phyloP scores from a whole-genome alignment of 2,329 filamentous ascomycete species.

The Pseudocercospora crystallina region DNA sequence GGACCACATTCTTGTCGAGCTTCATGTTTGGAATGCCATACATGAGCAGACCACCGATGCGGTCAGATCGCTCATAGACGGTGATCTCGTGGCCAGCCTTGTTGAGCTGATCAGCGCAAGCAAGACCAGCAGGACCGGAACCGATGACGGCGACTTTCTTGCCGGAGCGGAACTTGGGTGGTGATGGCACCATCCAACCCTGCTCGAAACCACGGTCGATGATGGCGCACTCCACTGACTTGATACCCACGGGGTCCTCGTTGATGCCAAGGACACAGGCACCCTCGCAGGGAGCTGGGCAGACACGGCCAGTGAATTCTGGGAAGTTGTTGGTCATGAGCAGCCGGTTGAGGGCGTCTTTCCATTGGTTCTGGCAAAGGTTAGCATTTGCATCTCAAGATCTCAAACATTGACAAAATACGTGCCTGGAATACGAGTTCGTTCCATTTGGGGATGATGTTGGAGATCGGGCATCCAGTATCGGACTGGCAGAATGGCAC shows the following conservation, averaged over 20 bases:
- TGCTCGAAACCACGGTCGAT: constrained; percentile 96
- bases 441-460: constrained; percentile 98
- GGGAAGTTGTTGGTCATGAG: constrained; percentile 99
- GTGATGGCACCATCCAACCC: constrained; percentile 92
- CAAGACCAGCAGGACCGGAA: constrained; percentile 87
- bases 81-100: constrained; percentile 84
- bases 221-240: constrained; percentile 96
- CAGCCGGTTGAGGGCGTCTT: constrained; percentile 84
- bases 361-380: constrained; percentile 67
- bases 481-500: constrained; percentile 98
- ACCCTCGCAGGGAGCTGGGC: constrained; percentile 93
- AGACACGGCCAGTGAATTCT: constrained; percentile 95
- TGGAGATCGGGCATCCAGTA: constrained; percentile 90
- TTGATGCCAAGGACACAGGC: constrained; percentile 96
- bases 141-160: constrained; percentile 88
- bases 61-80: constrained; percentile 89
- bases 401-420: too few relatives aligned
- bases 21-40: constrained; percentile 99
- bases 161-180: constrained; percentile 76
- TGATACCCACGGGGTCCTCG: constrained; percentile 95
- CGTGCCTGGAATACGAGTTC: constrained; percentile 72
- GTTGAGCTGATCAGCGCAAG: constrained; percentile 90
- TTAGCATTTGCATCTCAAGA: background rate
- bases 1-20: constrained; percentile 95
- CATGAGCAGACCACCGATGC: constrained; percentile 89